phyloP scores from a whole-genome alignment of 2,329 filamentous ascomycete species.

The Colletotrichum tropicale region DNA sequence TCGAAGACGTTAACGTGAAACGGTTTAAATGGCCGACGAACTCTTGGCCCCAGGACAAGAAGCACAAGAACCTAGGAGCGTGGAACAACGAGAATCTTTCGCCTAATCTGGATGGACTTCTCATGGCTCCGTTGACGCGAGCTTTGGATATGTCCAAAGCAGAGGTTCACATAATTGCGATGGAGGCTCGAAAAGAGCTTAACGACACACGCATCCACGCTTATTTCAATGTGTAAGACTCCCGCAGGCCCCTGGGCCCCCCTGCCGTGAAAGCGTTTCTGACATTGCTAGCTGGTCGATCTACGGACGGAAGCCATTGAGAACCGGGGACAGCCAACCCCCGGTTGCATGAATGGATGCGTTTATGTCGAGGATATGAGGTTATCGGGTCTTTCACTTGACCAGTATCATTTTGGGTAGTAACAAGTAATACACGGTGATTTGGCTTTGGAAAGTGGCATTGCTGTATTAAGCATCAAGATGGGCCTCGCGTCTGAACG shows the following conservation, averaged over 20 bases:
- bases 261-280: background rate
- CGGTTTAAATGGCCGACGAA: conserved; percentile 33
- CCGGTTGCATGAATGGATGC: background rate
- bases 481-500: background rate
- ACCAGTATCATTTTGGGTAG: background rate
- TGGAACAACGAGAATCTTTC: background rate
- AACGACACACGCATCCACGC: background rate
- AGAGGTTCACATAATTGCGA: background rate
- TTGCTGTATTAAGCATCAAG: background rate
- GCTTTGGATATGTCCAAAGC: background rate
- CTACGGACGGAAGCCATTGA: background rate
- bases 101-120: background rate
- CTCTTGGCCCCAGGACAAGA: conserved; percentile 32
- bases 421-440: background rate
- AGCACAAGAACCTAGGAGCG: conserved; percentile 30
- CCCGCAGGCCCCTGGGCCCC: background rate
- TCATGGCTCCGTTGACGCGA: background rate
- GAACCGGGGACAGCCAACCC: background rate
- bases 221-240: background rate
- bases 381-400: background rate
- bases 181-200: background rate
- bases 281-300: background rate
- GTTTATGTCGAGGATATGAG: background rate
- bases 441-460: background rate
- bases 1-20: conserved; percentile 31